Evolutionary conservation across 768 basidiomycete genomes (phyloP), one percentile per base, ranked within the genome.

Genomic region (Phylloporus rhodoxanthus): DNA sequence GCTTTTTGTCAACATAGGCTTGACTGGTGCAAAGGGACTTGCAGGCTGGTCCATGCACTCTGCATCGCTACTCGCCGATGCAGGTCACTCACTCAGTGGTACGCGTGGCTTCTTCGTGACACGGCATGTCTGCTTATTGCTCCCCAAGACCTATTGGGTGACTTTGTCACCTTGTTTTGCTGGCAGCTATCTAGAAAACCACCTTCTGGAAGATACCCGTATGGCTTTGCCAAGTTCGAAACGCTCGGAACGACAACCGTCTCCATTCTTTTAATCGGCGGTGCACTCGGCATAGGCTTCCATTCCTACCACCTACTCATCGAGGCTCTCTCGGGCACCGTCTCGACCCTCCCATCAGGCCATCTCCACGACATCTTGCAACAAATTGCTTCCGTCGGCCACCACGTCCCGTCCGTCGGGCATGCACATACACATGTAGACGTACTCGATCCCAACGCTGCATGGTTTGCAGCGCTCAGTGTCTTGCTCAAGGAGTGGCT

Each of bases 1-100:
- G 1, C 72, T 98, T 29, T 75, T 81, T 46, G 75, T 85, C 45
- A 98, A 98, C 60, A 73, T 98, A 29, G 80, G 75, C 6, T 70
- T 99, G 55, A 96, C 94, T 0, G 73, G 72, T 14, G 74, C 84
- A 26, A 99, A 99, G 66, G 95, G 92, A 33, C 60, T 77, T 10
- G 94, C 95, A 33, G 96, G 93, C 19, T 87, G 86, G 80, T 84
- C 79, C 62, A 79, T 89, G 78, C 92, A 97, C 59, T 92, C 89
- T 6, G 91, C 92, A 8, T 83, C 91, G 0, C 72, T 98, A 37
- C 75, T 98, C 14, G 95, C 95, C 3, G 95, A 97, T 58, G 93
- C 94, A 0, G 94, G 89, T 20, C 95, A 99, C 64, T 91, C 88
- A 0, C 52, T 90, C 53, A 89, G 88, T 61, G 91, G 88, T 89